Evolutionary conservation across 1,284 basidiomycete species (phyloP), one percentile per base, ranked within the genome.

Genomic region (Caloboletus inedulis): DNA sequence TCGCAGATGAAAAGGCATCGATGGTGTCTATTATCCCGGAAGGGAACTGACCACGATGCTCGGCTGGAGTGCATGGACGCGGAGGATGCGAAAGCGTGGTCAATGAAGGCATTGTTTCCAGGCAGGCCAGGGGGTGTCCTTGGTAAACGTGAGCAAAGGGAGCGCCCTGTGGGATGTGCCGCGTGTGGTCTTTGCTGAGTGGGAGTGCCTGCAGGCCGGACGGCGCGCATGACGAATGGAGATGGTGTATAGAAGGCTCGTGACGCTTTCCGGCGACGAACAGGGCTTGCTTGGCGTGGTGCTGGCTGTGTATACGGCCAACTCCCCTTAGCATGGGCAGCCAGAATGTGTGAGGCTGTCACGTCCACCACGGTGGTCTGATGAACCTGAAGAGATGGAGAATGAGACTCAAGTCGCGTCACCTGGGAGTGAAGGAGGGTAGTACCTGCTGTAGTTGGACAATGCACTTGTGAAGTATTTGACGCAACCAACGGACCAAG

Each of bases 311-410:
- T 69, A 74, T 70, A 72, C 76, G 72, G 68, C 75, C 70, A 64
- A 72, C 76, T 72, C 78, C 78, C 80, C 77, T 81, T 73, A 81
- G 83, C 84, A 87, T 87, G 80, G 80, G 83, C 82, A 80, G 79
- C 75, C 75, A 76, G 76, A 69, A 59, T 61, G 72, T 68, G 64
- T 59, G 60, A 66, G 69, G 64, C 64, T 62, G 64, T 57, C 64
- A 62, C 62, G 69, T 69, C 61, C 64, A 63, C 63, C 69, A 66
- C 63, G 54, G 60, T 66, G 67, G 59, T 51, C 51, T 60, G 53
- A 56, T 55, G 42, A 59, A 53, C 51, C 49, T 54, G 39, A 7
- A 41, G 19, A 18, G 37, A 25, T 27, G 4, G 25, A 46, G 12
- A 40, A 37, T 51, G 45, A 54, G 46, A 19, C n/a, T n/a, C n/a